These are phyloP conservation scores for Plicaturopsis crispa DNA, from an alignment of 768 basidiomycete species.

Conservation along the genomic window DNA sequence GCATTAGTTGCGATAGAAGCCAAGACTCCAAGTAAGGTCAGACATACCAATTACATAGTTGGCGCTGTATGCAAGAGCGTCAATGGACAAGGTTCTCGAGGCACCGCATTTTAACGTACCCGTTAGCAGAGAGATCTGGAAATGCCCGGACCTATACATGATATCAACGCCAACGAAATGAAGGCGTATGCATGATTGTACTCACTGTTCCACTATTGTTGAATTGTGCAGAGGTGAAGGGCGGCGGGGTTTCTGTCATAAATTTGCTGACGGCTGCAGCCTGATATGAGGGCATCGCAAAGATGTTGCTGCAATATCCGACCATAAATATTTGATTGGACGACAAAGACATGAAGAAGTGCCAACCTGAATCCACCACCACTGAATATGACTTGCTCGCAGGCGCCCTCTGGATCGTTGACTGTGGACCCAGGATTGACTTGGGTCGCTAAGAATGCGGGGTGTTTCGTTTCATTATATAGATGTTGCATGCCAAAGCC, in stretches of 20 bases:
- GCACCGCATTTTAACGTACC: conserved; percentile 17
- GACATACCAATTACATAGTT: conserved; percentile 30
- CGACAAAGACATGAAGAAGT: too few species aligned
- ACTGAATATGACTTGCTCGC: conserved; percentile 37
- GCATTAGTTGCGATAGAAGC: too few species aligned
- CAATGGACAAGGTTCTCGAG: not conserved
- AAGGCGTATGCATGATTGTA: not conserved
- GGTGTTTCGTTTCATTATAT: not conserved
- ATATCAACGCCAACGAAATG: too few species aligned
- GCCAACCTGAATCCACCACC: conserved; percentile 53
- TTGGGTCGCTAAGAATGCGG: conserved; percentile 26
- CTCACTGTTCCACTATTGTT: conserved; percentile 36
- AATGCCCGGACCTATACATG: conserved; percentile 42
- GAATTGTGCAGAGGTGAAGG: conserved; percentile 32
- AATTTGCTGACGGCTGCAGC: conserved; percentile 30
- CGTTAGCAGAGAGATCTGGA: conserved; percentile 45
- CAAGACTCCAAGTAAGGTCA: not conserved
- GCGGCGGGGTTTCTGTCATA: conserved; percentile 29
- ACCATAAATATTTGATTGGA: not conserved
- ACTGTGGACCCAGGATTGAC: conserved; percentile 36
- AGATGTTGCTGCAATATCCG: conserved; percentile 15
- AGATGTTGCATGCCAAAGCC: not conserved
- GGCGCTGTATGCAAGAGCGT: conserved; percentile 17
- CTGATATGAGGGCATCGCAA: conserved; percentile 39
- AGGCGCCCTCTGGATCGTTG: conserved; percentile 36